phyloP scores from a whole-genome alignment of 1,284 basidiomycete genomes.

The Marasmius sp. region DNA sequence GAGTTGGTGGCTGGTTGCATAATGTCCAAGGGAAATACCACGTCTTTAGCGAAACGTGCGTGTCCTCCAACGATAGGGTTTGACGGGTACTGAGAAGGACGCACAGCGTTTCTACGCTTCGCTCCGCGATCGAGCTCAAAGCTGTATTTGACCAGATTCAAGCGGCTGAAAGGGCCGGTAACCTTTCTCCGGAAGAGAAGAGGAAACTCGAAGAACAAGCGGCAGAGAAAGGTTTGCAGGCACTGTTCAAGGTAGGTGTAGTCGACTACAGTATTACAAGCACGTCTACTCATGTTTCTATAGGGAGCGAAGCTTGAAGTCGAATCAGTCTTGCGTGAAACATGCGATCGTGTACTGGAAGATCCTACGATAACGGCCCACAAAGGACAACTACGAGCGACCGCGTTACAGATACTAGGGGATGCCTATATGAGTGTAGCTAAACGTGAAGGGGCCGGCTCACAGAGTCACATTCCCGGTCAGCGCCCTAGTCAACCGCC shows the following conservation, averaged over 20 bases:
- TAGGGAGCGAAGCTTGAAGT: conserved; percentile 95
- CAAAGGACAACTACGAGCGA: conserved; percentile 74
- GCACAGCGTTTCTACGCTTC: conserved; percentile 80
- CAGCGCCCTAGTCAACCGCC: background rate
- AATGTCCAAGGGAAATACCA: conserved; percentile 94
- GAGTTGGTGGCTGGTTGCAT: conserved; percentile 90
- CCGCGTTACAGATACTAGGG: conserved; percentile 83
- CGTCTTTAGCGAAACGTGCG: conserved; percentile 90
- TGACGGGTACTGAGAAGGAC: conserved; percentile 9
- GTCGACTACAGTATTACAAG: background rate
- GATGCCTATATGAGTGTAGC: conserved; percentile 42
- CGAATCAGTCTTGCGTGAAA: conserved; percentile 91
- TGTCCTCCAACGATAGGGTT: conserved; percentile 17
- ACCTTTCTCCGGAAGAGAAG: conserved; percentile 82
- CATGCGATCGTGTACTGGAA: conserved; percentile 84
- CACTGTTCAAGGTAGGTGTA: conserved; percentile 78
- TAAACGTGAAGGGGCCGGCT: background rate
- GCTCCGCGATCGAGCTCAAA: conserved; percentile 91
- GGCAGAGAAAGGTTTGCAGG: conserved; percentile 93
- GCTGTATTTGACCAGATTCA: conserved; percentile 95
- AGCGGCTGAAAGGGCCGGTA: conserved; percentile 87
- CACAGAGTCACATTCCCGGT: background rate
- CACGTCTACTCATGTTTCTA: background rate
- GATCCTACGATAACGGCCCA: conserved; percentile 52
- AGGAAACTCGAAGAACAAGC: conserved; percentile 93